These are phyloP conservation scores for Angophora floribunda DNA, from an alignment of 345 rosid species.

Conservation along the genomic window DNA sequence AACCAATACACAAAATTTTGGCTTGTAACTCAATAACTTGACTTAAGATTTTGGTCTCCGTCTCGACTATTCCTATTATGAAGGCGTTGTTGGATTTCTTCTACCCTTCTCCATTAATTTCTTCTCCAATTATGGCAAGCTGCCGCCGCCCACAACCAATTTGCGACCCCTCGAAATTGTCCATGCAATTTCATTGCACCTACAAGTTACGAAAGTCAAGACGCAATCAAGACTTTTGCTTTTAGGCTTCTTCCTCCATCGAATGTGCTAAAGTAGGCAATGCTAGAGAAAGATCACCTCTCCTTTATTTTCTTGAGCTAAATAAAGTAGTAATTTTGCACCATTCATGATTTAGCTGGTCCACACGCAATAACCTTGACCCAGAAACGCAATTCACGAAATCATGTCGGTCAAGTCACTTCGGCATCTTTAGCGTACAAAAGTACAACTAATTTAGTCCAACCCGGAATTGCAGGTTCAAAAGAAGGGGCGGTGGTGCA, in stretches of 20 bases:
- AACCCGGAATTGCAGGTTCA: neutral
- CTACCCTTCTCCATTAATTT: neutral
- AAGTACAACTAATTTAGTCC: neutral
- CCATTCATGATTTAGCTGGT: neutral
- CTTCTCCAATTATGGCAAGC: neutral
- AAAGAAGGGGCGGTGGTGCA: neutral
- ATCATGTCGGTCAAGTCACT: neutral
- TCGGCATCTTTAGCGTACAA: neutral
- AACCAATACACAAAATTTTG: neutral
- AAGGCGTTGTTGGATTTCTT: neutral
- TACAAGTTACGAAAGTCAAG: neutral
- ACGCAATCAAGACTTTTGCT: neutral
- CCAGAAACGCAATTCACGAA: neutral
- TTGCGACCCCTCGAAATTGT: neutral
- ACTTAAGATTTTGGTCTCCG: neutral
- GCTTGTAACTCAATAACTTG: neutral
- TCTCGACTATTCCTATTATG: neutral
- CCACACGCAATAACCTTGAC: neutral
- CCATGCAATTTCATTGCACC: neutral
- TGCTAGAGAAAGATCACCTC: neutral
- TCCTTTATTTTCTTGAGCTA: neutral
- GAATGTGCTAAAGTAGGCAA: neutral
- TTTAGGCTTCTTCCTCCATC: neutral
- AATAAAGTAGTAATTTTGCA: neutral
- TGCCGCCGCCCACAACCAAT: neutral